Base-by-base conservation (phyloP, 345 rosid species). In the Eucalyptus sp. region DNA sequence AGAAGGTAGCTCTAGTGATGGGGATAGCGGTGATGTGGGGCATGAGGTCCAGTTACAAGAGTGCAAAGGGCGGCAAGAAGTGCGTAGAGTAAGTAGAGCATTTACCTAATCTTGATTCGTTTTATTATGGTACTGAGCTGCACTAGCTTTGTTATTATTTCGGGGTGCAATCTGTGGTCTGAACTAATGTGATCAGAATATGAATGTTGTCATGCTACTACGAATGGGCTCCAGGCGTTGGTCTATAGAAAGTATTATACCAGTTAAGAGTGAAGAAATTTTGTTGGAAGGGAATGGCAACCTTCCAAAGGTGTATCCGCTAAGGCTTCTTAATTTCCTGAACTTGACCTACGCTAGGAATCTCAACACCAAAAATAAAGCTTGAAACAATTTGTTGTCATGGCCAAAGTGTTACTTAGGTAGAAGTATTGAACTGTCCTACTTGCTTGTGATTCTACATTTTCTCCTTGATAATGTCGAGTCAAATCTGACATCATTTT, bases 11-110 rank as follows among this genome's bases (percentile, higher is more conserved):
- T 91, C 94, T 85, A 90, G 88, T 91, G 93, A 90, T 90, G 92
- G 50, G 83, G 91, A 87, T 56, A 89, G 91, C 88, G 91, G 87
- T 52, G 89, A 90, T 83, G 91, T 91, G 50, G 87, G 89, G 86
- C 91, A 62, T 64, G 92, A 90, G 88, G 88, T 62, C 84, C 51
- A 87, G 87, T 87, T n/a, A 41, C 88, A 90, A 90, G 91, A 90
- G 88, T 89, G 88, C 12, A 58, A 92, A 79, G 56, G 83, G 46
- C 91, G 86, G 86, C 93, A 92, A 89, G 93, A 88, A 89, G 89
- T 92, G 89, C 96, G 96, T 87, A 94, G 95, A 95, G 99, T 97
- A 93, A 94, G 96, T 64, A 49, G 46, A 50, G 33, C 37, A 80
- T 83, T 17, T 76, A 11, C 48, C 48, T 76, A 76, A 76, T 76